Conservation (phyloP, 306 rosid genomes). For the Carpinus viminea region DNA sequence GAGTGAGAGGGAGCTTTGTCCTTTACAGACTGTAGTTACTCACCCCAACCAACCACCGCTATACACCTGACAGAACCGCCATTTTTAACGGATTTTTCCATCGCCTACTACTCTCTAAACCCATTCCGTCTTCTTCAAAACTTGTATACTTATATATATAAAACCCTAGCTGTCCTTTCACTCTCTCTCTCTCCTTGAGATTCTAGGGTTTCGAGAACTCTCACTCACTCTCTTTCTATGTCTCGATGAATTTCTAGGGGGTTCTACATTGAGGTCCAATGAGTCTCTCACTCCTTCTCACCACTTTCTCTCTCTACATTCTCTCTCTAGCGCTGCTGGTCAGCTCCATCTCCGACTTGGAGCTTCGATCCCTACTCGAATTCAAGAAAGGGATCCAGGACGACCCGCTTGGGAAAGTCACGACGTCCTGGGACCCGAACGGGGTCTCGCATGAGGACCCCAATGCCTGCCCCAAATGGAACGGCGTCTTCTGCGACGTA, state of each 20-base stretch:
- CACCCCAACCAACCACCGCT: constrained; percentile 69
- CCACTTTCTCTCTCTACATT: constrained; percentile 17
- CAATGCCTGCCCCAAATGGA: constrained; percentile 60
- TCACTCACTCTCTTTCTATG: constrained; percentile 13
- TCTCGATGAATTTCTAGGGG: constrained; percentile 53
- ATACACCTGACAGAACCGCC: constrained; percentile 72
- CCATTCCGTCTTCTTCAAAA: background rate
- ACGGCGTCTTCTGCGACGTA: constrained; percentile 63
- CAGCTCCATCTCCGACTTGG: constrained; percentile 42
- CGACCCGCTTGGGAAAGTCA: constrained; percentile 53
- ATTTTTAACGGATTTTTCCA: constrained; percentile 51
- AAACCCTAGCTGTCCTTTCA: constrained; percentile 35
- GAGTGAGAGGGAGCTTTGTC: constrained; percentile 32
- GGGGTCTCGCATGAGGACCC: background rate
- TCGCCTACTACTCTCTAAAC: constrained; percentile 3
- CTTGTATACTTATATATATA: background rate
- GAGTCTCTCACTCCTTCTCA: constrained; percentile 43
- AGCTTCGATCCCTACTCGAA: constrained; percentile 82
- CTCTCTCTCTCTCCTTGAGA: constrained; percentile 17
- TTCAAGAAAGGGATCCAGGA: constrained; percentile 75
- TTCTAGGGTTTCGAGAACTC: constrained; percentile 61
- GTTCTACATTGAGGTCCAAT: constrained; percentile 50
- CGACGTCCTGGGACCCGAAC: constrained; percentile 49
- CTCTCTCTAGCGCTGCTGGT: constrained; percentile 13
- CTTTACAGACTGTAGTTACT: constrained; percentile 73